phyloP scores from a whole-genome alignment of 176 grass and related monocot genomes.

The Cenchrus americanus region DNA sequence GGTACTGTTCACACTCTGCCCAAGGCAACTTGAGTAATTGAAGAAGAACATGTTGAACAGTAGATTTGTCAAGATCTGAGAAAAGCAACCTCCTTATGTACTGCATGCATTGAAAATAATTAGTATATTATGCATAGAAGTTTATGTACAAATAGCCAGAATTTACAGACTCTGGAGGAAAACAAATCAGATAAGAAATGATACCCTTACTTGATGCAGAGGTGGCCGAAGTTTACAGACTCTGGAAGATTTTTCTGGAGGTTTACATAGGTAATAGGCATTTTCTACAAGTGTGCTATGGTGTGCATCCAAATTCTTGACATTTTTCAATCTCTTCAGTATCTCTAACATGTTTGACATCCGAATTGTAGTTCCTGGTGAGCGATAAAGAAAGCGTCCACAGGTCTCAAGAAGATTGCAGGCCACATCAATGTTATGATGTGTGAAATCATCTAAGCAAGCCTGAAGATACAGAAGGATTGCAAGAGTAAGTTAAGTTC shows the following conservation, averaged over 20 bases:
- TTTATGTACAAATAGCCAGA: not conserved
- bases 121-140: not conserved
- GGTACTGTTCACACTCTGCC: constrained; percentile 83
- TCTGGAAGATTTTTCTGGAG: constrained; percentile 85
- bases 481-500: constrained; percentile 19
- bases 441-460: constrained; percentile 97
- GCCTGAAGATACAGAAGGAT: constrained; percentile 48
- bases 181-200: not conserved
- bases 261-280: constrained; percentile 99
- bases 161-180: not conserved
- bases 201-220: constrained; percentile 79
- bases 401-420: constrained; percentile 99
- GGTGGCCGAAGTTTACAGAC: constrained; percentile 88
- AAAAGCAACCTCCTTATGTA: constrained; percentile 97
- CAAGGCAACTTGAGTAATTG: constrained; percentile 97
- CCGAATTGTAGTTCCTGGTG: constrained; percentile 90
- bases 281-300: constrained; percentile 99
- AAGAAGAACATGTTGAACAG: constrained; percentile 84
- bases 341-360: constrained; percentile 98
- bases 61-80: constrained; percentile 95
- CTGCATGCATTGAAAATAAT: constrained; percentile 43
- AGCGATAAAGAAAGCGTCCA: constrained; percentile 92
- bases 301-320: constrained; percentile 94
- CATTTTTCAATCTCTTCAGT: constrained; percentile 97
- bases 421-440: constrained; percentile 98